A percentile compares a stretch with the other conserved stretches of the same genome.
phyloP scores from a whole-genome alignment of 2,329 filamentous ascomycete genomes.

The Fusarium nurragi region DNA sequence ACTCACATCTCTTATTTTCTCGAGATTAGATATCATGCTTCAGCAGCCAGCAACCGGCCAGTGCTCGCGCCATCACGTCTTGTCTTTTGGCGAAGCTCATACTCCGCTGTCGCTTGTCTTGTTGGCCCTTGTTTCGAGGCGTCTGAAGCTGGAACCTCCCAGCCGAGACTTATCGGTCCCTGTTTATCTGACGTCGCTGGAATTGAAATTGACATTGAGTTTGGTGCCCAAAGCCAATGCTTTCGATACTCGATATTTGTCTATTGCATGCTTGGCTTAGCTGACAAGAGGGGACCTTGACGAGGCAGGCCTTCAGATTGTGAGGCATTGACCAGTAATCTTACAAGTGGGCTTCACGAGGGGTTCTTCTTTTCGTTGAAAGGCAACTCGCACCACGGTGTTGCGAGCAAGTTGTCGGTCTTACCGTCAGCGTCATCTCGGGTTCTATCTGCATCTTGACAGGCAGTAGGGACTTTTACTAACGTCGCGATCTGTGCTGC shows the following conservation, averaged over 20 bases:
- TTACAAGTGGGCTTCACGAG: conserved; percentile 37
- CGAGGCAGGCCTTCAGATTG: conserved; percentile 11
- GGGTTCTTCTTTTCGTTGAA: conserved; percentile 7
- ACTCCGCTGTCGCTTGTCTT: conserved; percentile 1
- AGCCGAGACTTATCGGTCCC: conserved; percentile 17
- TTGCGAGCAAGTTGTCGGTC: conserved; percentile 17
- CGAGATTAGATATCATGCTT: conserved; percentile 36
- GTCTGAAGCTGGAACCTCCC: conserved; percentile 25
- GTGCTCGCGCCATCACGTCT: conserved; percentile 21
- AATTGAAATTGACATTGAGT: conserved; percentile 1
- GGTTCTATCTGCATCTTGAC: background rate
- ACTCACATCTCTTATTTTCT: conserved; percentile 12
- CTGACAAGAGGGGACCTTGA: background rate
- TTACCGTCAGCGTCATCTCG: conserved; percentile 6
- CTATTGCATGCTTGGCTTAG: conserved; percentile 6
- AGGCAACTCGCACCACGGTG: conserved; percentile 12
- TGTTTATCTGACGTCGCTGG: conserved; percentile 10
- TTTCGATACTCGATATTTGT: conserved; percentile 10
- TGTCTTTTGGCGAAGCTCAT: conserved; percentile 13
- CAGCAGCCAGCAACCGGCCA: conserved; percentile 25
- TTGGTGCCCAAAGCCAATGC: conserved; percentile 16
- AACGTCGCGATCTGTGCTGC: conserved; percentile 4
- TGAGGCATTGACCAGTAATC: conserved; percentile 44
- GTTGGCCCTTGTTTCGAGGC: conserved; percentile 21
- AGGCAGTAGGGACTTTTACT: background rate